A percentile compares a stretch with the other conserved stretches of the same genome.
Evolutionary conservation across 164 flowering plant species (phyloP).

Genomic region (Litsea cubeba): DNA sequence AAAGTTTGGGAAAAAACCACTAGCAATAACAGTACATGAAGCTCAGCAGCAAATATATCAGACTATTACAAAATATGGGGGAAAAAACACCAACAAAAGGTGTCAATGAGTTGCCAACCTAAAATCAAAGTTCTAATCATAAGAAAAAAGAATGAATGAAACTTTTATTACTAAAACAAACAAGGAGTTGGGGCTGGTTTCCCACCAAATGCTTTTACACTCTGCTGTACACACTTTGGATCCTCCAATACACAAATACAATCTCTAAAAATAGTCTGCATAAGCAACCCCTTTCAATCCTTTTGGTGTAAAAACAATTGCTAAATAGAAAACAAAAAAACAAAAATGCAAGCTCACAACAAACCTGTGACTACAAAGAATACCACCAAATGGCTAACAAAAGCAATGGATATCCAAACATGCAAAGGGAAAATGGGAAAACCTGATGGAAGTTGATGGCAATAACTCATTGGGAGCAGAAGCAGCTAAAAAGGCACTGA

Average conservation of each 20-base stretch:
- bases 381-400: slow-evolving; percentile 38
- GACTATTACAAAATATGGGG: no score
- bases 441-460: slow-evolving; percentile 16
- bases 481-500: slow-evolving; percentile 89
- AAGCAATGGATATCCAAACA: slow-evolving; percentile 27
- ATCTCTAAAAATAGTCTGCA: slow-evolving; percentile 30
- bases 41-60: no score
- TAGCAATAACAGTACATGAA: no score
- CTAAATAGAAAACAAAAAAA: slow-evolving; percentile 19
- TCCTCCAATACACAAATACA: slow-evolving; percentile 36
- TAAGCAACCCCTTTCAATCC: slow-evolving; percentile 27
- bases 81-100: no score
- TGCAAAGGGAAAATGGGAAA: slow-evolving; percentile 17
- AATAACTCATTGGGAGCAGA: slow-evolving; percentile 61
- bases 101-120: neutral
- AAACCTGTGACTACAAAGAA: slow-evolving; percentile 56
- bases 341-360: slow-evolving; percentile 69
- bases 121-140: neutral
- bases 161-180: slow-evolving; percentile 23
- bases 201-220: slow-evolving; percentile 34
- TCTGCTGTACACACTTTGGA: slow-evolving; percentile 61
- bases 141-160: neutral
- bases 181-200: slow-evolving; percentile 11
- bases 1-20: no score
- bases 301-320: slow-evolving; percentile 25